Conservation (phyloP, 352 stramenopile species). For the Globisporangium alternatum region DNA sequence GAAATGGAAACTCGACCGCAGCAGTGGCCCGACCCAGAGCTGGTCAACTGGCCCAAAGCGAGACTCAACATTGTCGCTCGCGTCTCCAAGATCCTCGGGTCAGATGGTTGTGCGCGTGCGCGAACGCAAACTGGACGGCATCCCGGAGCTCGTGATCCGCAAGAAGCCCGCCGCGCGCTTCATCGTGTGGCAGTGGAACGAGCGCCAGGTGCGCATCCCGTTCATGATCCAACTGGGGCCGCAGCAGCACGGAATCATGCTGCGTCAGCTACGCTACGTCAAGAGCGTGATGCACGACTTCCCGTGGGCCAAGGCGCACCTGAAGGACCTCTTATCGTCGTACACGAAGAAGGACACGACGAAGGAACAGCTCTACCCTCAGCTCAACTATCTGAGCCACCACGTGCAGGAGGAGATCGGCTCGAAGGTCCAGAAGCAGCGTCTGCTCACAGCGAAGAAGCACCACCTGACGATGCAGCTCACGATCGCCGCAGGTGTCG, state of each 20-base stretch:
- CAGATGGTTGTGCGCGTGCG: slow-evolving; percentile 62
- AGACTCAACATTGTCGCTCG: neutral
- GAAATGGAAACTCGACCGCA: slow-evolving; percentile 15
- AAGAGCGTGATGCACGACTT: slow-evolving; percentile 82
- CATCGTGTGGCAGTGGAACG: slow-evolving; percentile 63
- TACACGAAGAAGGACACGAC: slow-evolving; percentile 75
- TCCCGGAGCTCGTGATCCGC: slow-evolving; percentile 59
- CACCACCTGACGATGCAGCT: slow-evolving; percentile 62
- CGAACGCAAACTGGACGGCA: slow-evolving; percentile 41
- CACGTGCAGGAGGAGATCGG: slow-evolving; percentile 66
- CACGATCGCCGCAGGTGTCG: slow-evolving; percentile 48
- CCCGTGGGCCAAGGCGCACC: slow-evolving; percentile 74
- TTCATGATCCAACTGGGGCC: slow-evolving; percentile 59
- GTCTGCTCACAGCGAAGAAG: slow-evolving; percentile 45
- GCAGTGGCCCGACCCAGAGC: neutral
- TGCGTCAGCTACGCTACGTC: slow-evolving; percentile 79
- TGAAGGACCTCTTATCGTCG: slow-evolving; percentile 54
- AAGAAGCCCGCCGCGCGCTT: slow-evolving; percentile 46
- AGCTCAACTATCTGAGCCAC: slow-evolving; percentile 64
- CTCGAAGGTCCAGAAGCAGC: slow-evolving; percentile 40
- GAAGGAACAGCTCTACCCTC: slow-evolving; percentile 76
- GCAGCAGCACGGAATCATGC: slow-evolving; percentile 76
- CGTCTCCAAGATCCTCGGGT: slow-evolving; percentile 26
- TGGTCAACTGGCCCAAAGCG: slow-evolving; percentile 5
- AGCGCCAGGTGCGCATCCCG: slow-evolving; percentile 50